Evolutionary conservation across 257 asterid genomes (phyloP).

Genomic region (Ehretia macrophylla): DNA sequence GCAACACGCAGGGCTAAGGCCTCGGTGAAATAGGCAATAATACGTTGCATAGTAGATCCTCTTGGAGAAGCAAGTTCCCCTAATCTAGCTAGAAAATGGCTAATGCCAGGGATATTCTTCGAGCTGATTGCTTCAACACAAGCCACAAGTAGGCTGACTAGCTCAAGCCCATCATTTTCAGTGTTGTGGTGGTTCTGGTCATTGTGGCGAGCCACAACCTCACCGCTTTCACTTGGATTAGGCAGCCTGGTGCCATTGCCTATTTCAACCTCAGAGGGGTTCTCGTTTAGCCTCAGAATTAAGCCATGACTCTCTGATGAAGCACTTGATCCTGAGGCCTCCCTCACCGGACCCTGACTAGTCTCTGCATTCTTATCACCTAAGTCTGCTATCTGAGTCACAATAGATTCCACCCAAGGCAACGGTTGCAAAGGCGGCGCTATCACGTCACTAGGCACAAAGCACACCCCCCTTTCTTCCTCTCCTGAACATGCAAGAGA

Average conservation of each 20-base stretch:
- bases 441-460: slow-evolving; percentile 8
- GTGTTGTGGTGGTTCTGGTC: slow-evolving; percentile 25
- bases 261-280: slow-evolving; percentile 27
- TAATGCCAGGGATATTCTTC: slow-evolving; percentile 48
- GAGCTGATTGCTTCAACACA: slow-evolving; percentile 70
- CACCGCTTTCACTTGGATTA: slow-evolving; percentile 28
- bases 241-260: slow-evolving; percentile 54
- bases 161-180: slow-evolving; percentile 65
- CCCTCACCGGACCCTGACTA: slow-evolving; percentile 39
- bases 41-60: slow-evolving; percentile 71
- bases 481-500: slow-evolving; percentile 62
- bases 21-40: slow-evolving; percentile 83
- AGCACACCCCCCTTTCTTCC: slow-evolving; percentile 41
- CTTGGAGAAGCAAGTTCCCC: slow-evolving; percentile 94
- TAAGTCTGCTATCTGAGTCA: slow-evolving; percentile 40
- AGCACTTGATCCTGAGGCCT: slow-evolving; percentile 59
- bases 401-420: too few species aligned
- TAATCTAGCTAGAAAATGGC: slow-evolving; percentile 64
- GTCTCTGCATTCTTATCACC: slow-evolving; percentile 50
- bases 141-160: slow-evolving; percentile 63
- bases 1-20: slow-evolving; percentile 69
- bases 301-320: slow-evolving; percentile 57
- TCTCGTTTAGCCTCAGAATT: slow-evolving; percentile 34
- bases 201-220: slow-evolving; percentile 28
- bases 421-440: too few species aligned